phyloP scores from a whole-genome alignment of 768 basidiomycete species.

The Leccinum arenicola region DNA sequence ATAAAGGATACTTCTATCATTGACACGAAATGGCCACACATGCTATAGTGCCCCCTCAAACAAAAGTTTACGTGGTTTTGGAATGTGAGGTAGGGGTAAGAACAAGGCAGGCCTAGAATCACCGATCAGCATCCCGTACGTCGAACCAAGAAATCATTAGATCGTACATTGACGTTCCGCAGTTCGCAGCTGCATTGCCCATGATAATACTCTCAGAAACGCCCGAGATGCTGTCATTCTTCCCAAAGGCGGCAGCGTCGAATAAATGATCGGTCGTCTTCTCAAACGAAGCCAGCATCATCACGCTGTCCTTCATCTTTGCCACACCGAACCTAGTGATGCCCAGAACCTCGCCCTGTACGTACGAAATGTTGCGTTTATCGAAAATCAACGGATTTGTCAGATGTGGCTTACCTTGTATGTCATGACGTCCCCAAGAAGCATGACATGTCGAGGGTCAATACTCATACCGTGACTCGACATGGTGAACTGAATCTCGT shows the following conservation, averaged over 20 bases:
- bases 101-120: slow-evolving; percentile 35
- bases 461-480: slow-evolving; percentile 96
- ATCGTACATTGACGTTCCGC: slow-evolving; percentile 89
- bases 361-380: not conserved
- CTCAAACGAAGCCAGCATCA: slow-evolving; percentile 99
- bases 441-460: slow-evolving; percentile 97
- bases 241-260: slow-evolving; percentile 94
- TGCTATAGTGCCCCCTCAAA: slow-evolving; percentile 34
- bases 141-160: not conserved
- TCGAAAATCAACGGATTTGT: not conserved
- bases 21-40: not conserved
- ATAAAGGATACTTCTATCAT: not conserved
- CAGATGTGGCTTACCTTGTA: slow-evolving; percentile 66
- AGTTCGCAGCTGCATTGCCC: slow-evolving; percentile 93
- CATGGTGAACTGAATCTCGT: slow-evolving; percentile 98
- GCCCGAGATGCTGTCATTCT: slow-evolving; percentile 91
- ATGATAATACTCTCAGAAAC: slow-evolving; percentile 99
- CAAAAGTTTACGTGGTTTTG: slow-evolving; percentile 34
- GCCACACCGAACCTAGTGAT: slow-evolving; percentile 99
- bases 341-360: slow-evolving; percentile 91
- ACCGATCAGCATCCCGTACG: slow-evolving; percentile 2
- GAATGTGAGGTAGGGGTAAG: slow-evolving; percentile 30
- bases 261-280: slow-evolving; percentile 99
- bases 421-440: slow-evolving; percentile 97
- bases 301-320: slow-evolving; percentile 98